Evolutionary conservation across 371 early-diverging fungal species (phyloP).

Genomic region (Apophysomyces ossiformis): DNA sequence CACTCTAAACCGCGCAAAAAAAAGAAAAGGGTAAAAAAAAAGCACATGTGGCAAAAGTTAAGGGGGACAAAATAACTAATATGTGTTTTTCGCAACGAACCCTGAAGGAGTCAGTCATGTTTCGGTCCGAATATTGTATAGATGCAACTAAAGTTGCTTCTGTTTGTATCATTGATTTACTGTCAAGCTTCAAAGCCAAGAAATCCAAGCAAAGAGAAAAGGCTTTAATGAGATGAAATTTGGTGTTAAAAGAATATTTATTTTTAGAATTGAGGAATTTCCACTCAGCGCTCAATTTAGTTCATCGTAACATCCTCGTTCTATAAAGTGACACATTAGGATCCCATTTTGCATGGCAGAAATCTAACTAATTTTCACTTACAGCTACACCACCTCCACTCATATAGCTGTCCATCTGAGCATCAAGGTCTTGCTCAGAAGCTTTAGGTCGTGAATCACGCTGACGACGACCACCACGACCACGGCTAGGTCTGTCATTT

Average conservation of each 20-base stretch:
- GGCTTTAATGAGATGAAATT: conserved; percentile 5
- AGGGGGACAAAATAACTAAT: neutral
- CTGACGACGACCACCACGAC: conserved; percentile 26
- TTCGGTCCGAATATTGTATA: neutral
- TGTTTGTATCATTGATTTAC: conserved; percentile 6
- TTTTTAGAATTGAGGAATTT: conserved; percentile 6
- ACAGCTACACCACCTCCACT: conserved; percentile 20
- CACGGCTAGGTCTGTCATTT: conserved; percentile 20
- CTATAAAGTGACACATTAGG: neutral
- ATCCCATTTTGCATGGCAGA: neutral
- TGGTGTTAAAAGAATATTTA: conserved; percentile 5
- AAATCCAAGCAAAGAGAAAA: conserved; percentile 8
- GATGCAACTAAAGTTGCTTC: conserved; percentile 1
- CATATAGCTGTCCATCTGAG: conserved; percentile 61
- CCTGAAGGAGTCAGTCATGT: conserved; percentile 1
- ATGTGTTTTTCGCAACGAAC: neutral
- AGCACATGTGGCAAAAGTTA: neutral
- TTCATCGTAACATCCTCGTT: conserved; percentile 26
- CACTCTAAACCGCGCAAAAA: conserved; percentile 4
- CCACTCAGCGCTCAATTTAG: conserved; percentile 13
- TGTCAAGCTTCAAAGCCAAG: neutral
- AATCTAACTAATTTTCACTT: conserved; percentile 7
- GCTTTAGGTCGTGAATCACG: conserved; percentile 40
- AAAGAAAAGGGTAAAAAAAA: neutral
- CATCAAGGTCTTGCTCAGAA: conserved; percentile 49